Evolutionary conservation across 78 protist species (phyloP), one percentile per base, ranked within the genome.

Genomic region (Speleostelium caveatum): DNA sequence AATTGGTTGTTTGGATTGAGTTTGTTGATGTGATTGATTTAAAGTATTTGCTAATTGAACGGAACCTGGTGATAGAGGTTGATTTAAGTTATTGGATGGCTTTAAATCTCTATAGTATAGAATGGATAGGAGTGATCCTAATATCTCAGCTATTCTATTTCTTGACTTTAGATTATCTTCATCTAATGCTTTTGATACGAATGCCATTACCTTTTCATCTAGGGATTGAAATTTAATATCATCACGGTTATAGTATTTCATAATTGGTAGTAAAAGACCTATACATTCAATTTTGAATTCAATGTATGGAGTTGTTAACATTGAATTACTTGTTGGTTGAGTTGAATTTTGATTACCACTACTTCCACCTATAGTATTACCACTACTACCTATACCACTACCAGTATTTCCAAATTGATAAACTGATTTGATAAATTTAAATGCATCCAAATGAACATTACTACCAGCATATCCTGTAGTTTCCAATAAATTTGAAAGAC

Each of bases 211-310:
- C 28, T 80, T 80, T 7, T 80, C 76, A 68, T 80, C 89, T 1
- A 68, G 67, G 14, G 72, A 67, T 10, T 56, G 26, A 32, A 80
- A 22, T 80, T 80, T 65, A 2, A 19, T 28, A 39, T 80, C 89
- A 38, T 35, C 39, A 33, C 56, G 73, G 39, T 80, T 80, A 65
- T 80, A 80, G 26, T 80, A 56, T n/a, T 53, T 65, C 4, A 59
- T 30, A 56, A 80, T 68, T 36, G 89, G 89, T 51, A 80, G 10
- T 8, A 65, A 14, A 5, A 58, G 16, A 39, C 24, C 19, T n/a
- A 80, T 22, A 68, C 77, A 55, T 65, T 80, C 89, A 10, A 66
- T 12, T 33, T 80, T 80, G 24, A 80, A 80, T 3, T 80, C 89
- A 21, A 16, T n/a, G 19, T 4, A 7, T 16, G 83, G 32, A 19